These are phyloP conservation scores for Lodderomyces theae DNA, from an alignment of 1,139 yeast species.

Conservation along the genomic window DNA sequence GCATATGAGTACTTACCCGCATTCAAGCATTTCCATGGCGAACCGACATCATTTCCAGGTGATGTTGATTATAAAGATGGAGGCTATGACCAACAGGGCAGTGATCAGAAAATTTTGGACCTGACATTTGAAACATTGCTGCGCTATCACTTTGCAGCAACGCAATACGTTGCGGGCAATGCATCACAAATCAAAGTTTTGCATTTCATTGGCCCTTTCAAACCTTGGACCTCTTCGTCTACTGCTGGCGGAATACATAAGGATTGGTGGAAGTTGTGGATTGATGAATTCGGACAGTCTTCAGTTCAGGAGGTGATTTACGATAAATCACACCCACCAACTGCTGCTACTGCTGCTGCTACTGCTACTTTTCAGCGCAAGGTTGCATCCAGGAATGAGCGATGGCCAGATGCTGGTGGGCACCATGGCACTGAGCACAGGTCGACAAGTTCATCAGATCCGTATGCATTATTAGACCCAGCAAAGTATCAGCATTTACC, in stretches of 20 bases:
- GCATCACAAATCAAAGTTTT: slow-evolving; percentile 50
- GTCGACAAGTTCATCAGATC: slow-evolving; percentile 14
- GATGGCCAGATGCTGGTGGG: too few relatives aligned
- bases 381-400: too few relatives aligned
- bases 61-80: neutral
- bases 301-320: slow-evolving; percentile 17
- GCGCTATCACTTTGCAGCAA: slow-evolving; percentile 27
- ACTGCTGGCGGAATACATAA: slow-evolving; percentile 22
- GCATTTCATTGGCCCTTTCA: slow-evolving; percentile 78
- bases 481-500: slow-evolving; percentile 26
- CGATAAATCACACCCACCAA: slow-evolving; percentile 1
- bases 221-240: slow-evolving; percentile 66
- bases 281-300: slow-evolving; percentile 26
- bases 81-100: slow-evolving; percentile 1
- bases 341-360: neutral
- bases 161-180: slow-evolving; percentile 20
- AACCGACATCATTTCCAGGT: slow-evolving; percentile 9
- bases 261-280: slow-evolving; percentile 49
- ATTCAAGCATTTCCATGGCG: slow-evolving; percentile 50
- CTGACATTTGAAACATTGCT: slow-evolving; percentile 17
- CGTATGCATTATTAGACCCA: slow-evolving; percentile 26
- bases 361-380: too few relatives aligned
- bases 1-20: slow-evolving; percentile 88
- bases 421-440: too few relatives aligned
- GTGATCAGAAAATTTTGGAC: slow-evolving; percentile 9